Conservation (phyloP, 2,329 filamentous ascomycete species). For the Trichoderma harzianum region DNA sequence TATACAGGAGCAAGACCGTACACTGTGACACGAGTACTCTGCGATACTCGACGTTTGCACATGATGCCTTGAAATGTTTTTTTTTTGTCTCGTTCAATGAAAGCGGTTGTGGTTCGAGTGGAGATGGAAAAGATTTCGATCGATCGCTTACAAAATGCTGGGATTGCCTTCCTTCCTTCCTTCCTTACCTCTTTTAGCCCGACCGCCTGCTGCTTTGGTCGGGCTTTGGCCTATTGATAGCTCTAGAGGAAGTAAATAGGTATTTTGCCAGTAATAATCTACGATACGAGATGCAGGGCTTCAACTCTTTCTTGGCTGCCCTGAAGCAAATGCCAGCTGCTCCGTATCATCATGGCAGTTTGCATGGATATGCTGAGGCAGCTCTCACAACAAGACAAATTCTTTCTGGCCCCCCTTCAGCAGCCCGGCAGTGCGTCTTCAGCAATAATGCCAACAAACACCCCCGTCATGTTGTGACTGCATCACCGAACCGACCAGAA, state of each 20-base stretch:
- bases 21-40: background rate
- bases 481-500: background rate
- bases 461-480: background rate
- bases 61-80: background rate
- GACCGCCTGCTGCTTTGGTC: conserved; percentile 12
- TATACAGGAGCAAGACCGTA: background rate
- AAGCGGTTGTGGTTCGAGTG: background rate
- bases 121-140: background rate
- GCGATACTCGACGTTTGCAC: background rate
- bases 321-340: background rate
- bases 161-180: background rate
- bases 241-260: background rate
- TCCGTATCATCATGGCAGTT: background rate
- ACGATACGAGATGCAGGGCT: background rate
- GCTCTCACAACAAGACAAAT: background rate
- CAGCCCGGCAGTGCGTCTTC: background rate
- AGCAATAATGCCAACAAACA: background rate
- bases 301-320: background rate
- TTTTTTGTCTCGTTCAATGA: background rate
- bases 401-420: background rate
- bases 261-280: background rate
- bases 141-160: background rate
- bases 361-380: background rate
- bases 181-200: background rate
- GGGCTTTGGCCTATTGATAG: background rate